Evolutionary conservation across 805 yeast genomes (phyloP), one percentile per base, ranked within the genome.

Genomic region (Starmerella asiatica): DNA sequence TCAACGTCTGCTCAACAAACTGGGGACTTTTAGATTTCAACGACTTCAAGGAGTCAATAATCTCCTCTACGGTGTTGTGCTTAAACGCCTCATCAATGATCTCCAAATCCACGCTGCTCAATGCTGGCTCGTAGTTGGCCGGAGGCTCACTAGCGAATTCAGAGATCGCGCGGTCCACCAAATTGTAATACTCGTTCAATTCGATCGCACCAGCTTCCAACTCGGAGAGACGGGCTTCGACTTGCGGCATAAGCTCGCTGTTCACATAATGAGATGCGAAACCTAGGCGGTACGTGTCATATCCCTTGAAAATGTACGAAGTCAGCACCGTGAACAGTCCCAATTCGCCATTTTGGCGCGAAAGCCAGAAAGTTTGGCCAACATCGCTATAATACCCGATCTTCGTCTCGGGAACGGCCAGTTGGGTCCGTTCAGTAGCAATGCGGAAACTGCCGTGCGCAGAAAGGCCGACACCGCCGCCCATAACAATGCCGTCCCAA

Each of bases 371-470:
- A 9, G 93, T 75, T 28, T 93, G 78, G 32, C 96, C 98, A 11
- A 91, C 97, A 59, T 91, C 98, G 17, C 94, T 93, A 62, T 83
- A 81, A 60, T 84, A 83, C 1, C 98, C 98, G 58, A 91, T 91
- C 54, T 82, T 85, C 69, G 93, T 80, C 62, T 91, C 97, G 7
- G 98, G 97, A 98, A 91, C 91, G 46, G 97, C 94, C 63, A 85
- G 71, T 57, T 77, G 70, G 9, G 97, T 86, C 52, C 73, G 71
- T 53, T 88, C 96, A 31, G 94, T 81, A n/a, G 93, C 93, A 29
- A 91, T 65, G 55, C 97, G 74, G 67, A 88, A 88, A 3, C 95
- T 88, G 11, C 83, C 78, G 61, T 91, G 97, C 31, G 83, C 79
- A 0, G 88, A 69, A 33, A 91, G 64, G 4, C 98, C 97, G 32